phyloP scores from a whole-genome alignment of 345 rosid genomes.

The Hibiscus mutabilis region DNA sequence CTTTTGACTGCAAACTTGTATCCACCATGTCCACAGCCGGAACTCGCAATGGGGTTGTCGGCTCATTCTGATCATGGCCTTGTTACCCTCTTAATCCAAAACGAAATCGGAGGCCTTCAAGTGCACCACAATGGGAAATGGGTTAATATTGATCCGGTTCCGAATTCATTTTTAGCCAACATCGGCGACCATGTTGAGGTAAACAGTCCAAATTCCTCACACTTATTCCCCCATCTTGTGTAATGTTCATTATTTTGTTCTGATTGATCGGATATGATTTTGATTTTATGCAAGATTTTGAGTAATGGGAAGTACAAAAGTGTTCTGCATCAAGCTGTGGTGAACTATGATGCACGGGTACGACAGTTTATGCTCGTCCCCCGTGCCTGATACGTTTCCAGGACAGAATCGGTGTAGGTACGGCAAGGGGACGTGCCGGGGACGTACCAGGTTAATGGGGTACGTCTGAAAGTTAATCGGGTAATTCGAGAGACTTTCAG shows the following conservation, averaged over 20 bases:
- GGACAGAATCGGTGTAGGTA: no score
- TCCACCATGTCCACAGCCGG: constrained; percentile 56
- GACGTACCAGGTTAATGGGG: no score
- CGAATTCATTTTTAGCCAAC: constrained; percentile 43
- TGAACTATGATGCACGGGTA: no score
- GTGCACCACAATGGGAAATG: constrained; percentile 41
- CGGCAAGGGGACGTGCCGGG: no score
- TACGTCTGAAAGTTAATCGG: no score
- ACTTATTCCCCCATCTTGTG: background rate
- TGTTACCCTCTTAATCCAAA: constrained; percentile 36
- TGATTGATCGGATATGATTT: no score
- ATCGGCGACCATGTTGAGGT: constrained; percentile 54
- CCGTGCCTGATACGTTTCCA: no score
- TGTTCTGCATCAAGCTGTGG: constrained; percentile 37
- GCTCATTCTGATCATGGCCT: constrained; percentile 59
- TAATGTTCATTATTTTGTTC: no score
- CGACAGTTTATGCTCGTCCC: no score
- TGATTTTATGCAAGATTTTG: constrained; percentile 24
- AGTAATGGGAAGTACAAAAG: constrained; percentile 59
- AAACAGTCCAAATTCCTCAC: background rate
- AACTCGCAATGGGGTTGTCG: constrained; percentile 47
- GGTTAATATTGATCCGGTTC: constrained; percentile 28
- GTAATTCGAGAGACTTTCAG: no score
- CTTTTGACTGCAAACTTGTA: constrained; percentile 31
- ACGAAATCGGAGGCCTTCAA: constrained; percentile 43